Percentiles rank a stretch among this genome's conserved stretches.
Evolutionary conservation across 2,329 filamentous ascomycete species (phyloP).

Genomic region (Pseudogymnoascus sp.): DNA sequence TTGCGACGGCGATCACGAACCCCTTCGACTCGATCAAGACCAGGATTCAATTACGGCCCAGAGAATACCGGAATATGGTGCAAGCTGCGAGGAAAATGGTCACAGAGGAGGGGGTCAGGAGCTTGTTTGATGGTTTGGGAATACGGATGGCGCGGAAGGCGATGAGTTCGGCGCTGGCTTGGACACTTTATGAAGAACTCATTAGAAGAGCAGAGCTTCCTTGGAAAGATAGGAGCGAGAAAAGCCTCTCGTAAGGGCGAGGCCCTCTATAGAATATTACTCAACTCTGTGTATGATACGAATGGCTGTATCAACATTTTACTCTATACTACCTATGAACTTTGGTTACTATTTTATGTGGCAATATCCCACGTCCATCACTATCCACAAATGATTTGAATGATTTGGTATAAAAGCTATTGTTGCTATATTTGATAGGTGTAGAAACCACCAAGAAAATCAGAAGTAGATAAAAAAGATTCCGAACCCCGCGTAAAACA

Average conservation of each 20-base stretch:
- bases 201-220: slow-evolving; percentile 60
- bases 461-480: background rate
- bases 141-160: slow-evolving; percentile 88
- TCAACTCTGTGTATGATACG: background rate
- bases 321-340: background rate
- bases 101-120: slow-evolving; percentile 68
- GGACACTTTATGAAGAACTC: slow-evolving; percentile 94
- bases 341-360: background rate
- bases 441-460: background rate
- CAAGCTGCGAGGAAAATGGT: slow-evolving; percentile 74
- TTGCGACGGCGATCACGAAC: slow-evolving; percentile 85
- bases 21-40: slow-evolving; percentile 98
- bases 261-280: background rate
- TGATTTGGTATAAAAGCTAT: slow-evolving; percentile 4
- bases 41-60: slow-evolving; percentile 81
- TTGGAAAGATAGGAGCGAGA: background rate
- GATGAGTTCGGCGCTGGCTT: slow-evolving; percentile 86
- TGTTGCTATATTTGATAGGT: slow-evolving; percentile 1
- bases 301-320: slow-evolving; percentile 1
- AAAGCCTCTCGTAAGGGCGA: background rate
- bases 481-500: background rate
- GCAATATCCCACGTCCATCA: background rate
- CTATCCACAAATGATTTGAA: background rate
- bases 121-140: slow-evolving; percentile 78
- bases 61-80: slow-evolving; percentile 73